These are phyloP conservation scores for Blastobotrys parvus DNA, from an alignment of 805 yeast genomes.

Conservation along the genomic window DNA sequence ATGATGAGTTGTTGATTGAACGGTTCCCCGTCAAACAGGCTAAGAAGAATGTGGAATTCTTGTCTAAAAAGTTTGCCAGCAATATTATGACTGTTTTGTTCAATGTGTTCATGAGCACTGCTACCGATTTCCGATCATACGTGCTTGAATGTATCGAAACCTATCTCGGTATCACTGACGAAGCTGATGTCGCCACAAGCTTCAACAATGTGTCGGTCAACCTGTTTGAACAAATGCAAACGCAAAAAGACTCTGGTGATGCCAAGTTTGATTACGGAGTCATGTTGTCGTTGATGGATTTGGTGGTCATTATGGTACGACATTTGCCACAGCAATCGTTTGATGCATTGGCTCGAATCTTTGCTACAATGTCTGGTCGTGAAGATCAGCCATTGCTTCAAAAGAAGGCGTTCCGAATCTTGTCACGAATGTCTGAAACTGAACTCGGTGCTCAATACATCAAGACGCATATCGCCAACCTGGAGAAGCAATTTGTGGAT, in stretches of 20 bases:
- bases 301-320: constrained; percentile 78
- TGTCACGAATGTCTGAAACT: constrained; percentile 61
- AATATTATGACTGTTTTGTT: constrained; percentile 80
- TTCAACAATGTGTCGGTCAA: constrained; percentile 81
- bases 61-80: constrained; percentile 47
- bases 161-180: constrained; percentile 60
- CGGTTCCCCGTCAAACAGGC: constrained; percentile 53
- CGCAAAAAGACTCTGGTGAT: constrained; percentile 28
- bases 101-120: constrained; percentile 87
- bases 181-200: constrained; percentile 59
- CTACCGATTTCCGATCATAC: constrained; percentile 73
- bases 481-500: constrained; percentile 51
- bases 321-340: constrained; percentile 67
- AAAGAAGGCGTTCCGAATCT: constrained; percentile 71
- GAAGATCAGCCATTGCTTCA: constrained; percentile 59
- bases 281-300: constrained; percentile 84
- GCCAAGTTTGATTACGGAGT: constrained; percentile 38
- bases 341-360: constrained; percentile 68
- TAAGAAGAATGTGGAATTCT: constrained; percentile 47
- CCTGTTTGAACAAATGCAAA: constrained; percentile 38
- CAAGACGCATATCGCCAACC: constrained; percentile 42
- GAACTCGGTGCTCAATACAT: constrained; percentile 55
- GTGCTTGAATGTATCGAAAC: constrained; percentile 81
- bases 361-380: constrained; percentile 54
- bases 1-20: constrained; percentile 50